Evolutionary conservation across 139 green algal species (phyloP).

Genomic region (Edaphochlamys debaryana): DNA sequence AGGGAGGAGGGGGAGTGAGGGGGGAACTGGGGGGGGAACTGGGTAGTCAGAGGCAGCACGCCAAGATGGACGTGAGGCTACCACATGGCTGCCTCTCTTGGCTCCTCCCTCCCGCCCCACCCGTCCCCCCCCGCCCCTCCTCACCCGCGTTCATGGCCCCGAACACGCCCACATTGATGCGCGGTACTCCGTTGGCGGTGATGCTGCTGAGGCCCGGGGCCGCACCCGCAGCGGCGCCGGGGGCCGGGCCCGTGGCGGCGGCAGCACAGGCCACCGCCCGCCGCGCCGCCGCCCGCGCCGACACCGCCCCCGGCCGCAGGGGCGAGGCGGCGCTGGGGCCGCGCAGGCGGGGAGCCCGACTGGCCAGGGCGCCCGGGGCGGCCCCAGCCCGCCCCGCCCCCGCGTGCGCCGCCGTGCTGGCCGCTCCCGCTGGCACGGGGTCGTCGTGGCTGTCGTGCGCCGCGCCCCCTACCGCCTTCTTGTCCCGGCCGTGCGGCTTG

Average conservation of each 20-base stretch:
- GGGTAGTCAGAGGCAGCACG: no score
- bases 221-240: not conserved
- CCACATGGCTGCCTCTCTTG: no score
- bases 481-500: not conserved
- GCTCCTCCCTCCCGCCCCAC: no score
- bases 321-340: not conserved
- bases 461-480: not conserved
- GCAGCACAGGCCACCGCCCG: not conserved
- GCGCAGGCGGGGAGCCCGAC: not conserved
- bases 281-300: not conserved
- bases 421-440: no score
- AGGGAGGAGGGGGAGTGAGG: no score
- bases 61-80: no score
- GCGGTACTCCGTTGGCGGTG: slow-evolving; percentile 58
- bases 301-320: not conserved
- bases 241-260: not conserved
- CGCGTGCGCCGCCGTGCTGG: no score
- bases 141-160: slow-evolving; percentile 78
- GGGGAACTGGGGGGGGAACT: no score
- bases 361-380: not conserved
- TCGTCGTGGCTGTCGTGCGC: no score
- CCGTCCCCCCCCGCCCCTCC: no score
- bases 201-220: not conserved
- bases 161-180: slow-evolving; percentile 77
- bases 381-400: no score